Percentiles rank a stretch among this genome's conserved stretches.
These are phyloP conservation scores for Plasmopara muralis DNA, from an alignment of 352 stramenopile species.

Conservation along the genomic window DNA sequence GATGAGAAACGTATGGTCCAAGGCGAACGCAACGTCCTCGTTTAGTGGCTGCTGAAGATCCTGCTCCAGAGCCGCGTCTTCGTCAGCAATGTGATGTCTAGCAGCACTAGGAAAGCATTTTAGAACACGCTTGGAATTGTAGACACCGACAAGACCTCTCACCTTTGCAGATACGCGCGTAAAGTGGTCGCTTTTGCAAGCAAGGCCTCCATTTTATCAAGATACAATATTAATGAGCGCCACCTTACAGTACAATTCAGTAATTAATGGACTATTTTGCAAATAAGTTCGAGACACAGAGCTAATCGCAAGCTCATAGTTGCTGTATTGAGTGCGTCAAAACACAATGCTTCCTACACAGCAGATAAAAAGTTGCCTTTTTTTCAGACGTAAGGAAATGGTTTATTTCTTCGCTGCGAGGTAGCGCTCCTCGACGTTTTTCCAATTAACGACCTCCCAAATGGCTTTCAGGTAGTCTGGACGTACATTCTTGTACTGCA, in stretches of 20 bases:
- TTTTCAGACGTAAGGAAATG: neutral
- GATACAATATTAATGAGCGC: neutral
- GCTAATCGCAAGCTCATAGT: neutral
- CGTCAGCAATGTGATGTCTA: slow-evolving; percentile 2
- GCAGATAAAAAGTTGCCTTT: neutral
- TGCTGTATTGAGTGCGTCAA: neutral
- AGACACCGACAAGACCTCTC: neutral
- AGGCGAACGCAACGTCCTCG: slow-evolving; percentile 19
- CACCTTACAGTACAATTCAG: neutral
- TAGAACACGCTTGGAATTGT: neutral
- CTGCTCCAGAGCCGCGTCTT: slow-evolving; percentile 7
- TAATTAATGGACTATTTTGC: no score
- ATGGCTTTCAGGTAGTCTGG: slow-evolving; percentile 96
- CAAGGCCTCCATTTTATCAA: slow-evolving; percentile 26
- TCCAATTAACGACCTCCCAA: slow-evolving; percentile 98
- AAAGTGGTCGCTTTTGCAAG: slow-evolving; percentile 25
- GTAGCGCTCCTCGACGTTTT: slow-evolving; percentile 83
- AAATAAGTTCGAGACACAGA: no score
- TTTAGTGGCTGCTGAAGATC: slow-evolving; percentile 9
- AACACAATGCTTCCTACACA: neutral
- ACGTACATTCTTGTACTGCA: slow-evolving; percentile 96
- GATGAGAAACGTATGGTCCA: slow-evolving; percentile 39
- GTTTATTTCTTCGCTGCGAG: slow-evolving; percentile 62
- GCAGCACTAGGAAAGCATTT: slow-evolving; percentile 14
- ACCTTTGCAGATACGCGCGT: slow-evolving; percentile 38